phyloP scores from a whole-genome alignment of 139 green algal species.

The Micromonas commoda region DNA sequence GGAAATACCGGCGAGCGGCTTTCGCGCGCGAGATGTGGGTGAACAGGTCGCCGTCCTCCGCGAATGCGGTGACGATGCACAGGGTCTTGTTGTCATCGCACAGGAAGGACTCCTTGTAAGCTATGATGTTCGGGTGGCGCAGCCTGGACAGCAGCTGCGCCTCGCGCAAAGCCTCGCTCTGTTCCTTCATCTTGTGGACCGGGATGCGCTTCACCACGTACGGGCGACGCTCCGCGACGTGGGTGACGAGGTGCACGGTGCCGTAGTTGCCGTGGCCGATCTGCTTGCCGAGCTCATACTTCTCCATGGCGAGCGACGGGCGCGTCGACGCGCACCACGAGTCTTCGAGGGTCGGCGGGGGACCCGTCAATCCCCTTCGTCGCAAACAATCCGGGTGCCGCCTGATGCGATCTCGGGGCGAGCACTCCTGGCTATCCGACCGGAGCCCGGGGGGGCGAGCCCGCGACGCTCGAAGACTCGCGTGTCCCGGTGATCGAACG shows the following conservation, averaged over 20 bases:
- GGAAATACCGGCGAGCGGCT: neutral
- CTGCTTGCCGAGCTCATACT: neutral
- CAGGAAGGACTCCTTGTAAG: slow-evolving; percentile 14
- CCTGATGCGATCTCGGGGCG: too few species aligned
- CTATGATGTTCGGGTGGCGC: slow-evolving; percentile 18
- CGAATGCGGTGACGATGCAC: slow-evolving; percentile 27
- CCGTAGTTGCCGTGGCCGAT: neutral
- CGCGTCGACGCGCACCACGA: too few species aligned
- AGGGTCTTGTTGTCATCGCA: slow-evolving; percentile 1
- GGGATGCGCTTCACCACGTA: neutral
- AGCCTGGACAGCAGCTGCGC: slow-evolving; percentile 18
- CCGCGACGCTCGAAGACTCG: too few species aligned
- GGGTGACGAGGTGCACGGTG: neutral
- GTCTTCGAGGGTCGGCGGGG: too few species aligned
- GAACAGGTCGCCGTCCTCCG: slow-evolving; percentile 31
- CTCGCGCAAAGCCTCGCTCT: neutral
- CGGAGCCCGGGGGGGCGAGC: too few species aligned
- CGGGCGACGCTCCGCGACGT: neutral
- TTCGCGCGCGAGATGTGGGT: neutral
- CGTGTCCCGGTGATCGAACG: too few species aligned
- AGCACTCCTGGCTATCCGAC: too few species aligned
- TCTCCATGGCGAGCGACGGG: neutral
- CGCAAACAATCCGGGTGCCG: too few species aligned
- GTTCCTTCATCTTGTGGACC: neutral
- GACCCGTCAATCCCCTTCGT: too few species aligned